Evolutionary conservation across 441 rosid genomes (phyloP), one percentile per base, ranked within the genome.

Genomic region (Pelargonium myrrhifolium): DNA sequence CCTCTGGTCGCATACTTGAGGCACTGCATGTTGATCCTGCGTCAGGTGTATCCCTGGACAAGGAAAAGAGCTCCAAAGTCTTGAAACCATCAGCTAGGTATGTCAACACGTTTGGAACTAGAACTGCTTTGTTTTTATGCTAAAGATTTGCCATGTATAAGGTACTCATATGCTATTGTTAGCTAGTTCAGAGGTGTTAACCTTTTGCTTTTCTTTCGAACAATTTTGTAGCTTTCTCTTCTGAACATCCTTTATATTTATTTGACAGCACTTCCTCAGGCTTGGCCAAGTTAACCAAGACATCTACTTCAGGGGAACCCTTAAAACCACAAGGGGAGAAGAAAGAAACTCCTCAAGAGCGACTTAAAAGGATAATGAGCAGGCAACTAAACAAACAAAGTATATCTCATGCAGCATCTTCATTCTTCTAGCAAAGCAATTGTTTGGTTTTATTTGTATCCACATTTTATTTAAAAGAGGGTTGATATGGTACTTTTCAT

Each of bases 21-120:
- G 99, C 99, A 35, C 77, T 94, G 76, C 93, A 94, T 81, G 86
- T 91, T 70, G 98, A 94, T 80, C 99, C 99, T 75, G 99, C 98
- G 55, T 86, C 98, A 72, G 98, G 94, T 76, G 82, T 87, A 40
- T 80, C 94, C 21, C 81, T 86, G 64, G 99, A 89, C 62, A 86
- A 83, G 74, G 89, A 86, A 67, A 94, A 88, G 79, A 74, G 69
- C 71, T 18, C 68, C 39, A 87, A 87, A 79, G 71, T 75, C 43
- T 70, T 77, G 64, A 93, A 88, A 80, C 88, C 90, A 64, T 67
- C 71, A 40, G 83, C 67, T 68, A 92, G 96, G 99, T 92, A 78
- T 76, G 47, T 65, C 14, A 55, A 49, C 3, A 14, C 26, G 53
- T 15, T 35, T 15, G 15, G 11, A 9, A 60, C 6, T 51, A 18